A percentile compares a stretch with the other conserved stretches of the same genome.
These are phyloP conservation scores for Lecanicillium sp. DNA, from an alignment of 2,329 filamentous ascomycete species.

Conservation along the genomic window DNA sequence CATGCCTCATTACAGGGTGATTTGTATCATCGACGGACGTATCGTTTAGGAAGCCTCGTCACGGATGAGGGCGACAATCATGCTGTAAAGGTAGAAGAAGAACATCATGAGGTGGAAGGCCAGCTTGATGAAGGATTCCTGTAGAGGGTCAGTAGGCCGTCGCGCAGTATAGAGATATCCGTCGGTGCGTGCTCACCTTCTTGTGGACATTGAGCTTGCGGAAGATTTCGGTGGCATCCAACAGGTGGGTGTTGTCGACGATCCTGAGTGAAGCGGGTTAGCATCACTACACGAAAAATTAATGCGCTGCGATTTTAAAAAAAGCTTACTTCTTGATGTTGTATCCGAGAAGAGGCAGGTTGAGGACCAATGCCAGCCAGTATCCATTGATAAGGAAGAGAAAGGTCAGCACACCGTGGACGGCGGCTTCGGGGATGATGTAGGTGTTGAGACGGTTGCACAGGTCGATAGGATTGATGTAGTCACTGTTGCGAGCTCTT, in stretches of 20 bases:
- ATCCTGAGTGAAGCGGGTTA: constrained; percentile 52
- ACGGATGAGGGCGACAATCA: constrained; percentile 93
- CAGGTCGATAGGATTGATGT: constrained; percentile 99
- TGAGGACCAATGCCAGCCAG: constrained; percentile 88
- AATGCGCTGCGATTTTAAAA: too few species aligned
- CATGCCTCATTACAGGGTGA: constrained; percentile 6
- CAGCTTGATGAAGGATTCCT: constrained; percentile 99
- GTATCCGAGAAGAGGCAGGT: constrained; percentile 84
- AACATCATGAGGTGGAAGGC: constrained; percentile 99
- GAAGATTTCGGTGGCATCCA: constrained; percentile 99
- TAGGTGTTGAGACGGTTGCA: constrained; percentile 99
- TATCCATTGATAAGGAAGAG: constrained; percentile 98
- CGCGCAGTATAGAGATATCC: constrained; percentile 1
- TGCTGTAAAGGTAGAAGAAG: constrained; percentile 99
- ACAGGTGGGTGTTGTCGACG: constrained; percentile 89
- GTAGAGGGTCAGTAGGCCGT: constrained; percentile 15
- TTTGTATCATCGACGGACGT: constrained; percentile 2
- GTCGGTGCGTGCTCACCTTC: constrained; percentile 54
- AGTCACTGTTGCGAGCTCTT: constrained; percentile 60
- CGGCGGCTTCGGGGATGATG: constrained; percentile 96
- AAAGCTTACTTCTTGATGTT: constrained; percentile 93
- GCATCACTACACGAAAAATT: constrained; percentile 1
- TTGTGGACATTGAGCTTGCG: constrained; percentile 98
- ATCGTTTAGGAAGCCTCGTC: constrained; percentile 74
- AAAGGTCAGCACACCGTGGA: constrained; percentile 92